Conservation (phyloP, 2,329 filamentous ascomycete species). For the Aspergillus tanneri region DNA sequence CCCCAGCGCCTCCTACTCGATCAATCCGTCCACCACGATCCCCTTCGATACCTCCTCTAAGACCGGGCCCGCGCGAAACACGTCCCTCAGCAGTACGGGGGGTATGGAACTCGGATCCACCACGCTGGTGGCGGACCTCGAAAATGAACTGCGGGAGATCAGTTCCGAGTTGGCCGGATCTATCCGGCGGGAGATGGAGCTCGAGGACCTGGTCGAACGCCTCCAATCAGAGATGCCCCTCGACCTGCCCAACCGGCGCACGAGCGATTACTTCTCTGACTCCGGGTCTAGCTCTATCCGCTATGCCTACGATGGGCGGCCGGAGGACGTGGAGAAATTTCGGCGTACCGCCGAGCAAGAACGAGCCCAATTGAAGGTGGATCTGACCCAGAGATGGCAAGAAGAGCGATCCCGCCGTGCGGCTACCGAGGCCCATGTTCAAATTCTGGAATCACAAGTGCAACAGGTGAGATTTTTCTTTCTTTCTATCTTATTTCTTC, state of each 20-base stretch:
- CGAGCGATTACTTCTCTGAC: slow-evolving; percentile 97
- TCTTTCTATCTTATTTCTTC: background rate
- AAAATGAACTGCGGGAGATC: slow-evolving; percentile 90
- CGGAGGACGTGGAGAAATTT: slow-evolving; percentile 75
- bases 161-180: slow-evolving; percentile 89
- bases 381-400: slow-evolving; percentile 81
- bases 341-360: slow-evolving; percentile 86
- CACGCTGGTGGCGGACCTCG: slow-evolving; percentile 77
- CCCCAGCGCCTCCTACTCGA: slow-evolving; percentile 32
- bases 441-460: slow-evolving; percentile 75
- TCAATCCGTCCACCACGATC: slow-evolving; percentile 42
- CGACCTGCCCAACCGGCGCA: slow-evolving; percentile 64
- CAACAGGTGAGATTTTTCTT: slow-evolving; percentile 55
- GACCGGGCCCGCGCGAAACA: slow-evolving; percentile 33
- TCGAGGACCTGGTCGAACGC: slow-evolving; percentile 89
- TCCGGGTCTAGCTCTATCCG: slow-evolving; percentile 85
- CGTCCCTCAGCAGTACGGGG: slow-evolving; percentile 47
- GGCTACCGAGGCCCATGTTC: slow-evolving; percentile 78
- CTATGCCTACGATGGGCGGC: slow-evolving; percentile 63
- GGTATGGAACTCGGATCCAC: slow-evolving; percentile 46
- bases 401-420: slow-evolving; percentile 77
- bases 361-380: slow-evolving; percentile 79
- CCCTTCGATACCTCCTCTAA: slow-evolving; percentile 49
- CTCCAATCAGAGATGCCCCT: slow-evolving; percentile 70
- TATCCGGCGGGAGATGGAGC: slow-evolving; percentile 91